Evolutionary conservation across 1,139 yeast genomes (phyloP).

Genomic region (Kurtzmaniella quercitrusa): DNA sequence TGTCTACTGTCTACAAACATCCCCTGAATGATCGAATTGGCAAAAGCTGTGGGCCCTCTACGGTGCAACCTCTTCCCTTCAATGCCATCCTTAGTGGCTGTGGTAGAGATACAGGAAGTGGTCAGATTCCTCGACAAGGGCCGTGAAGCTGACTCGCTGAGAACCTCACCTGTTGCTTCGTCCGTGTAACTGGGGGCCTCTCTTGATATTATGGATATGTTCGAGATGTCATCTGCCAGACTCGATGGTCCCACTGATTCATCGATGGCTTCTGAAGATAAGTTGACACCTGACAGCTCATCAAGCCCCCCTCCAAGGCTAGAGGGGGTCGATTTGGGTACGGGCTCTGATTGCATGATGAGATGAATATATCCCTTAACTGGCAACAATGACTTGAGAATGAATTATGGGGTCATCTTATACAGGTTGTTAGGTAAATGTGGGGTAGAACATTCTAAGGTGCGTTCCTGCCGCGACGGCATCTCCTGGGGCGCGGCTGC

Average conservation of each 20-base stretch:
- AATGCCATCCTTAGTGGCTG: conserved; percentile 70
- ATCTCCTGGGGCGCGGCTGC: too few species aligned
- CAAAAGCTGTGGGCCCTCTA: conserved; percentile 34
- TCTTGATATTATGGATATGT: neutral
- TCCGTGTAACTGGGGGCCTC: neutral
- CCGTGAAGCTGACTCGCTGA: conserved; percentile 31
- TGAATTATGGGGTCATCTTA: too few species aligned
- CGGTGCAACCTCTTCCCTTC: conserved; percentile 59
- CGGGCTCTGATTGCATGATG: too few species aligned
- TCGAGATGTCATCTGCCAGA: neutral
- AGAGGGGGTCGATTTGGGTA: too few species aligned
- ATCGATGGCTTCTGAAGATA: too few species aligned
- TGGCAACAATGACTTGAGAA: too few species aligned
- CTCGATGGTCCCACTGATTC: neutral
- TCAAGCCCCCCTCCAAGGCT: too few species aligned
- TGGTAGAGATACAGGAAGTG: conserved; percentile 62
- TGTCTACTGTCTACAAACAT: conserved; percentile 22
- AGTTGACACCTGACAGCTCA: too few species aligned
- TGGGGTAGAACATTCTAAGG: too few species aligned
- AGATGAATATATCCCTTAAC: too few species aligned
- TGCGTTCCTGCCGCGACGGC: too few species aligned
- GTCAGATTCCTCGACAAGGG: conserved; percentile 60
- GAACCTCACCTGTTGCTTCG: neutral
- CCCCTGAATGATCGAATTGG: conserved; percentile 28
- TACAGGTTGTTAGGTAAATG: too few species aligned